Base-by-base conservation (phyloP, 2,329 filamentous ascomycete species). In the Tolypocladium cylindrosporum region DNA sequence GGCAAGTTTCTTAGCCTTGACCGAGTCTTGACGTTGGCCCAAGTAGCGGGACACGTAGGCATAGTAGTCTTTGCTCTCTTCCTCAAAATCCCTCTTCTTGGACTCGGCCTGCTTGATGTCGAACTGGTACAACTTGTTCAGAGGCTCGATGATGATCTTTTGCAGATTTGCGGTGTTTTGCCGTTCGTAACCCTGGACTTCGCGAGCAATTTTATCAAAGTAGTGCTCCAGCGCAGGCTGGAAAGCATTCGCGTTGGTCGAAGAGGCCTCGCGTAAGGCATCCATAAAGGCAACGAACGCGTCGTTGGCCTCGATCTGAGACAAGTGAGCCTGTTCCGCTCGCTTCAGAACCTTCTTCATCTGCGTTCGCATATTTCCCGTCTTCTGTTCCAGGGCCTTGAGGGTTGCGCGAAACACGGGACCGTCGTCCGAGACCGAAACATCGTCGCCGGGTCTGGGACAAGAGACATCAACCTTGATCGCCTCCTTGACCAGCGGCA, bases 1-100 rank as follows among this genome's bases (percentile, higher is more conserved):
- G 45, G 84, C 89, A 61, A 94, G 86, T 75, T 97, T 97, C 81
- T 99, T 99, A 71, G 96, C 90, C 74, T 97, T 99, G 66, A 96
- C 79, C 9, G 93, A 95, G 72, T 99, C 94, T 69, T 95, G 91
- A 50, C 93, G 85, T 71, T 97, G 93, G 39, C 94, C 94, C n/a
- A 99, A 83, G 73, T 99, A 99, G 53, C 91, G 86, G 61, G 91
- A 89, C 55, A 97, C 90, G 69, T 96, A 99, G 61, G 89, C 87
- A 74, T 99, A 99, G 74, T 96, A 99, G 70, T 99, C 94, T 71
- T 96, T 94, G 76, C 93, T 97, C 71, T 99, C 94, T 68, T 99
- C 94, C 63, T 99, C 94, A 66, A 99, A 99, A 65, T 97, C 94
- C 63, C 94, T 91, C 74, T 94, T 96, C 77, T 99, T 99, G 45